These are phyloP conservation scores for Lachancea kluyveri DNA, from an alignment of 805 yeast genomes.

Conservation along the genomic window DNA sequence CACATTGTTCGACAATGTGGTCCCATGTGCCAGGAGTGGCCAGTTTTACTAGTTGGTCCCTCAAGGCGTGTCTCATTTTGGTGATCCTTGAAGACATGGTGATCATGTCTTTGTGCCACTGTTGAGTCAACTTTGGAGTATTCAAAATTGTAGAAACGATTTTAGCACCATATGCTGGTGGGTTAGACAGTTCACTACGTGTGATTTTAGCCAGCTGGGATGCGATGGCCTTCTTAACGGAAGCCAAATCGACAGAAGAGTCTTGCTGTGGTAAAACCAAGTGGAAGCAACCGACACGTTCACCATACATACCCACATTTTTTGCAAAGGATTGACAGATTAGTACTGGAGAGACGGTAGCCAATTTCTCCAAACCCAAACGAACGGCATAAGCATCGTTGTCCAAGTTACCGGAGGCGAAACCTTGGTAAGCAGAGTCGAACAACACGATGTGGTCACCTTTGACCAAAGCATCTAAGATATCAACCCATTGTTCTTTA, in stretches of 20 bases:
- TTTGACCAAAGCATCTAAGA: conserved; percentile 54
- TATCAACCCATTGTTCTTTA: conserved; percentile 68
- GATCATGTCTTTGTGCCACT: conserved; percentile 79
- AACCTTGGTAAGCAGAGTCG: conserved; percentile 96
- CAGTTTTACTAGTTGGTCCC: conserved; percentile 51
- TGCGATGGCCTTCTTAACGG: conserved; percentile 49
- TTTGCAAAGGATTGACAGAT: conserved; percentile 96
- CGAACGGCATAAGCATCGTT: conserved; percentile 77
- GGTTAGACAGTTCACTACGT: conserved; percentile 84
- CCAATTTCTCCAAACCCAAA: conserved; percentile 45
- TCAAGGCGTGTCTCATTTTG: conserved; percentile 67
- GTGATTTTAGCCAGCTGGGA: conserved; percentile 73
- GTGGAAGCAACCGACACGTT: conserved; percentile 92
- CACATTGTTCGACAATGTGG: conserved; percentile 84
- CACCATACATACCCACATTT: conserved; percentile 96
- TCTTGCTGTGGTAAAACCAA: conserved; percentile 45
- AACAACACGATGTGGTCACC: conserved; percentile 73
- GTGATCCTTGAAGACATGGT: conserved; percentile 84
- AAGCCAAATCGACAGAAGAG: conserved; percentile 27
- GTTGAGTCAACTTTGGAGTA: conserved; percentile 57
- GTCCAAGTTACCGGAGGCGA: conserved; percentile 81
- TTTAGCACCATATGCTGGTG: conserved; percentile 95
- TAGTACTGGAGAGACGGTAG: conserved; percentile 50
- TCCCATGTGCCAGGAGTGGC: conserved; percentile 89
- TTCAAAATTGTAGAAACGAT: conserved; percentile 71